phyloP scores from a whole-genome alignment of 2,329 filamentous ascomycete species.

The Lomentospora prolificans region DNA sequence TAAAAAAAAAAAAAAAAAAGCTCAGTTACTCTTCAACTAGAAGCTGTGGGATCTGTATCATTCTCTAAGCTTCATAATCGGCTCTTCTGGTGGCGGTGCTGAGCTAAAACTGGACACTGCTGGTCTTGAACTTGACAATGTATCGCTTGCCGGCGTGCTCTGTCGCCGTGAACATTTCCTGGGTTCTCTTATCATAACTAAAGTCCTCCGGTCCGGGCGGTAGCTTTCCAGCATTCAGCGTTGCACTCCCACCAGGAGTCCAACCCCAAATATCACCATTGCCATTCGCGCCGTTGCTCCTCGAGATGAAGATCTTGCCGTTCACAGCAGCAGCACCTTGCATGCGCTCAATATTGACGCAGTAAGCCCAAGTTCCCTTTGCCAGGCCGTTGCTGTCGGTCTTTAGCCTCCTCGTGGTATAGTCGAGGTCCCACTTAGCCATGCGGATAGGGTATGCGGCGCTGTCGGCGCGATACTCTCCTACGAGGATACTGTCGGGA shows the following conservation, averaged over 20 bases:
- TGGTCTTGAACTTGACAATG: constrained; percentile 1
- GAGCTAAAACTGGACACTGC: neutral
- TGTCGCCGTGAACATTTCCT: constrained; percentile 14
- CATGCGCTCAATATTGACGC: constrained; percentile 20
- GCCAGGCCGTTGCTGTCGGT: constrained; percentile 13
- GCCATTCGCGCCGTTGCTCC: constrained; percentile 18
- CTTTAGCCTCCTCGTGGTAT: constrained; percentile 17
- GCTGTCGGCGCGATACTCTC: constrained; percentile 21
- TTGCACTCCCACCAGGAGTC: constrained; percentile 18
- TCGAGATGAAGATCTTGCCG: constrained; percentile 22
- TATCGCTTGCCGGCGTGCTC: constrained; percentile 6
- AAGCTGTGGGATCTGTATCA: too few species aligned
- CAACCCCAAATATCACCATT: constrained; percentile 23
- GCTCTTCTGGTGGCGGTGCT: neutral
- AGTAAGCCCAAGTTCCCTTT: constrained; percentile 21
- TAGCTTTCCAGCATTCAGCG: constrained; percentile 14
- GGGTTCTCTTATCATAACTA: constrained; percentile 20
- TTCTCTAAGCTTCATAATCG: too few species aligned
- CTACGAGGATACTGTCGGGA: constrained; percentile 21
- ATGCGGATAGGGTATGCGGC: constrained; percentile 17
- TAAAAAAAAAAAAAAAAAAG: too few species aligned
- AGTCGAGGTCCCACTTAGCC: constrained; percentile 21
- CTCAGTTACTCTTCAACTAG: too few species aligned
- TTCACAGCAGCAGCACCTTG: constrained; percentile 23
- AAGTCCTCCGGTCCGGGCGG: constrained; percentile 22